Evolutionary conservation across 2,329 filamentous ascomycete genomes (phyloP), one percentile per base, ranked within the genome.

Genomic region (Alternaria metachromatica): DNA sequence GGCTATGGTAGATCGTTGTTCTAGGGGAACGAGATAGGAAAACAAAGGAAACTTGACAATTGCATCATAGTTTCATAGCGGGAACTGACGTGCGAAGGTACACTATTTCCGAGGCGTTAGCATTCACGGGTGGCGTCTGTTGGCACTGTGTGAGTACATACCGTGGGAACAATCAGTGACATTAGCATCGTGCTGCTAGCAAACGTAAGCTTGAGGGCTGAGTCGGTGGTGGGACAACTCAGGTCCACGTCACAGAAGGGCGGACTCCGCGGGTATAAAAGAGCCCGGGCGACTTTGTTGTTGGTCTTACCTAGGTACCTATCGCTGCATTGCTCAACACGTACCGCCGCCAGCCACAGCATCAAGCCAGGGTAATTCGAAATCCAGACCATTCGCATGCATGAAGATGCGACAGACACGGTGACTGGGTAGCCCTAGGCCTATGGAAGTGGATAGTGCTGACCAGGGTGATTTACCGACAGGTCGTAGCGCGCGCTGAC

Each of bases 401-500:
- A 60, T 50, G 60, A 43, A 43, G 43, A 28, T 20, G 21, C 33
- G 51, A 50, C 43, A 25, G 37, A 43, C 30, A 20, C 30, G 33
- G 49, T 21, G 46, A 43, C 49, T 20, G 25, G 55, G 43, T 23
- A 41, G 30, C 41, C 56, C 56, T 33, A 63, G 50, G 33, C 60
- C 45, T 30, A 23, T 13, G 50, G 21, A 44, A 37, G 60, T 44
- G 23, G 43, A n/a, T 8, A 33, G 18, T 18, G 45, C 18, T 43
- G 45, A 30, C 41, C 37, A 44, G 45, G 26, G 37, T 44, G 44
- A 53, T 28, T n/a, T 51, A 37, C 61, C 61, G 57, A 51, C 33
- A 51, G 26, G 30, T 28, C n/a, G 58, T 60, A 55, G 57, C 50
- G 61, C 44, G 23, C 12, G 60, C 60, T 55, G 61, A 60, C 61